Base-by-base conservation (phyloP, 2,329 filamentous ascomycete genomes). In the Bipolaris bicolor region DNA sequence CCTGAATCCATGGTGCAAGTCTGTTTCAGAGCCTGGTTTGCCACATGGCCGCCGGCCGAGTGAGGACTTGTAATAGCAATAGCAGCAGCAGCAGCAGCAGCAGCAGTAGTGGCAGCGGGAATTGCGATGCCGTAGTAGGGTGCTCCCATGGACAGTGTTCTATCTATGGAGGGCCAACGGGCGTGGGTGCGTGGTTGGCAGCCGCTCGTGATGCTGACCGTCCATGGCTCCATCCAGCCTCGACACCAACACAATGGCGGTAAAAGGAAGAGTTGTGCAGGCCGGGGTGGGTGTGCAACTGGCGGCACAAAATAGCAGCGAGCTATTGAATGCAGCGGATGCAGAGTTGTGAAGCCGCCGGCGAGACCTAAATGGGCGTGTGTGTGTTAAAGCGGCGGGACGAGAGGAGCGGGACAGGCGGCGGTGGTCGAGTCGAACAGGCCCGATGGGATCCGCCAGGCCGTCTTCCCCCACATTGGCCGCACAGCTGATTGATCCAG, bases 241-340 rank as follows among this genome's bases (percentile, higher is more conserved):
- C 26, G 26, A 29, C 26, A 29, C 20, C 26, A 7, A 29, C 26
- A 29, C 26, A 29, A 56, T 60, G 59, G 60, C 45, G 53, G 59
- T 55, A 44, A 58, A 36, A 10, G 11, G 5, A 66, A 16, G 5
- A 66, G 51, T 73, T 72, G 66, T 74, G 71, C 71, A 72, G 53
- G 53, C 52, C 49, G 48, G 57, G 55, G 48, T 41, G 50, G 36
- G 67, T 65, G 71, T 72, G 70, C 70, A 68, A 62, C 47, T 63
- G 39, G 68, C 70, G 71, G 71, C 72, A 67, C 65, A 69, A 69
- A 67, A 74, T 74, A 72, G 65, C 59, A 63, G 52, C 61, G 63
- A 65, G 57, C 73, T 76, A 76, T 76, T 72, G 60, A 64, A 55
- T 49, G 52, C 60, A 68, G 68, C 69, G 70, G 60, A 46, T 58